phyloP scores from a whole-genome alignment of 2,329 filamentous ascomycete genomes.

The Trichophyton simii region DNA sequence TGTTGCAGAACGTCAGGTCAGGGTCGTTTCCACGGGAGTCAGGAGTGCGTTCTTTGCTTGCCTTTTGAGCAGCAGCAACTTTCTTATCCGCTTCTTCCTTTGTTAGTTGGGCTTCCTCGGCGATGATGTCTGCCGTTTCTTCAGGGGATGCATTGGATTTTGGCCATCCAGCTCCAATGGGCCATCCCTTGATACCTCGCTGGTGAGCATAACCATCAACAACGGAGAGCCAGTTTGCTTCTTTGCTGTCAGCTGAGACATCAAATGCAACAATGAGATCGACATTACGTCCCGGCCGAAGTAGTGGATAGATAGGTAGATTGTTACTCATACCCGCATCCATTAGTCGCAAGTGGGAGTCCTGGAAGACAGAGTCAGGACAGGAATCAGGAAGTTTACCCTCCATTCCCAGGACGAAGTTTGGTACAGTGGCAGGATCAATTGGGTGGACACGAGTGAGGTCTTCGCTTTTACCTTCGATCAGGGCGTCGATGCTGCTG shows the following conservation, averaged over 20 bases:
- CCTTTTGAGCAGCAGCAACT: conserved; percentile 45
- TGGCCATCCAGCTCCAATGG: conserved; percentile 77
- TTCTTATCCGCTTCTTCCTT: conserved; percentile 50
- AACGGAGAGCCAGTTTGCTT: conserved; percentile 91
- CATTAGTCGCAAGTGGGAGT: conserved; percentile 70
- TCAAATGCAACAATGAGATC: conserved; percentile 91
- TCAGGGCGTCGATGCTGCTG: conserved; percentile 63
- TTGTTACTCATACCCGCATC: conserved; percentile 99
- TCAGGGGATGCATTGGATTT: conserved; percentile 46
- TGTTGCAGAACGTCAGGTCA: conserved; percentile 74
- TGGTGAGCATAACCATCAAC: conserved; percentile 87
- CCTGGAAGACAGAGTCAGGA: conserved; percentile 61
- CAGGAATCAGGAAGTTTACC: conserved; percentile 60
- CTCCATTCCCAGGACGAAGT: conserved; percentile 74
- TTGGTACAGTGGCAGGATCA: conserved; percentile 79
- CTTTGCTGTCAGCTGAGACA: conserved; percentile 81
- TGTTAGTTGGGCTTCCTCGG: conserved; percentile 51
- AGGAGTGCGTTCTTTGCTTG: conserved; percentile 17
- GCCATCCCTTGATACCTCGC: conserved; percentile 87
- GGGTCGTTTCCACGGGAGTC: conserved; percentile 4
- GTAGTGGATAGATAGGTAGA: conserved; percentile 83
- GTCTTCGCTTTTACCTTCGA: conserved; percentile 70
- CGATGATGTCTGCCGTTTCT: conserved; percentile 52
- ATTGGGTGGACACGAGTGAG: conserved; percentile 89
- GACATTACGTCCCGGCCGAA: conserved; percentile 75